Evolutionary conservation across 1,139 yeast genomes (phyloP).

Genomic region (Saccharomyces pastorianus): DNA sequence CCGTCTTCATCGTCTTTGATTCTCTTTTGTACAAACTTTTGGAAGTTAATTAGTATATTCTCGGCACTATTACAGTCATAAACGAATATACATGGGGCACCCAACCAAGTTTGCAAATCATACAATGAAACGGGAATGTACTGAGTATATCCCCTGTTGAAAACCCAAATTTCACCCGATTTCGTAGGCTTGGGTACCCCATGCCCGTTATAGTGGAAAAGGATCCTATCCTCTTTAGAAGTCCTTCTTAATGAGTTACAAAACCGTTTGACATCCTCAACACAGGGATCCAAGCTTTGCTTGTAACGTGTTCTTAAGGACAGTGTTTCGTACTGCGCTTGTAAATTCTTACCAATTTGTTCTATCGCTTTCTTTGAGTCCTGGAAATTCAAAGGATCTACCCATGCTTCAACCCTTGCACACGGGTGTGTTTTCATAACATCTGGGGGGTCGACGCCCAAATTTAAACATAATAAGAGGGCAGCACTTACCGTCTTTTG

Average conservation of each 20-base stretch:
- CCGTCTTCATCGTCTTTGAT: constrained; percentile 80
- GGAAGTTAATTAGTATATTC: constrained; percentile 81
- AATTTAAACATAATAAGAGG: constrained; percentile 74
- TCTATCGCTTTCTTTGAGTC: constrained; percentile 91
- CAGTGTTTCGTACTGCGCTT: constrained; percentile 80
- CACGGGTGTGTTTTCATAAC: constrained; percentile 89
- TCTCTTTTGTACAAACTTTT: constrained; percentile 82
- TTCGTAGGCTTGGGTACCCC: constrained; percentile 98
- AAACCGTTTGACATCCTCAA: constrained; percentile 88
- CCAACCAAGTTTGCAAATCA: constrained; percentile 95
- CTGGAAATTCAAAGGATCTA: constrained; percentile 75
- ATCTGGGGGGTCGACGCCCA: constrained; percentile 98
- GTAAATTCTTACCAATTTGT: constrained; percentile 80
- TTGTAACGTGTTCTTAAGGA: constrained; percentile 84
- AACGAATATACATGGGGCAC: constrained; percentile 94
- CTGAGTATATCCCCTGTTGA: constrained; percentile 92
- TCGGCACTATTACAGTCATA: constrained; percentile 96
- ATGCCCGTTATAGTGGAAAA: constrained; percentile 95
- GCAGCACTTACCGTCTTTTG: constrained; percentile 96
- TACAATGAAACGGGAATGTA: constrained; percentile 91
- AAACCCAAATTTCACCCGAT: constrained; percentile 98
- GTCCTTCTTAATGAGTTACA: constrained; percentile 82
- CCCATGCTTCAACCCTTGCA: constrained; percentile 89
- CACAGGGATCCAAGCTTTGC: constrained; percentile 88
- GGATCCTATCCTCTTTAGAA: constrained; percentile 82